These are phyloP conservation scores for Acorus calamus DNA, from an alignment of 106 monocot species.

Conservation along the genomic window DNA sequence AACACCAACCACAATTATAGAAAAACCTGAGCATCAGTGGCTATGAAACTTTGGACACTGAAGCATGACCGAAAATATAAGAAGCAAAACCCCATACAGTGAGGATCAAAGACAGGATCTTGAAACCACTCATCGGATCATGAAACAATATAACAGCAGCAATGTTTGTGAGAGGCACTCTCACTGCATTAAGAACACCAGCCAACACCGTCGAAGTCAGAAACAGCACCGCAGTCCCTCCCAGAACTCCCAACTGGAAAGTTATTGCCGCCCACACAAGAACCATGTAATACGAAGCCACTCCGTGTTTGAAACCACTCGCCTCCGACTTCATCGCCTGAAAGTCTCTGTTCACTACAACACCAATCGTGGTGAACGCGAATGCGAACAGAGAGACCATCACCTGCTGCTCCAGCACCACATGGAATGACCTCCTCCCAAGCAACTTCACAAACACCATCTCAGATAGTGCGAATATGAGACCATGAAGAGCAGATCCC, in stretches of 20 bases:
- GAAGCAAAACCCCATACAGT: conserved; percentile 92
- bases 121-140: conserved; percentile 93
- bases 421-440: conserved; percentile 75
- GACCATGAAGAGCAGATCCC: conserved; percentile 88
- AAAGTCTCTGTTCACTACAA: conserved; percentile 45
- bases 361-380: conserved; percentile 64
- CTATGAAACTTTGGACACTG: conserved; percentile 16
- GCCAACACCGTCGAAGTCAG: conserved; percentile 90
- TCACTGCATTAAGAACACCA: conserved; percentile 84
- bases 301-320: conserved; percentile 38
- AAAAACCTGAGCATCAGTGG: too few species aligned
- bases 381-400: conserved; percentile 81
- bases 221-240: conserved; percentile 69
- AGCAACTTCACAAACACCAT: conserved; percentile 58
- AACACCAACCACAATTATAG: too few species aligned
- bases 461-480: conserved; percentile 95
- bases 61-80: conserved; percentile 62
- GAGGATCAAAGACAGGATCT: conserved; percentile 70
- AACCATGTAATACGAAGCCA: conserved; percentile 54
- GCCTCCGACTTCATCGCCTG: conserved; percentile 57
- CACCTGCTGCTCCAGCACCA: conserved; percentile 80
- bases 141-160: conserved; percentile 69
- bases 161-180: conserved; percentile 78
- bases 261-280: conserved; percentile 71
- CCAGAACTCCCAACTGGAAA: conserved; percentile 83